phyloP scores from a whole-genome alignment of 1,284 basidiomycete species.

The Meripilus lineatus region DNA sequence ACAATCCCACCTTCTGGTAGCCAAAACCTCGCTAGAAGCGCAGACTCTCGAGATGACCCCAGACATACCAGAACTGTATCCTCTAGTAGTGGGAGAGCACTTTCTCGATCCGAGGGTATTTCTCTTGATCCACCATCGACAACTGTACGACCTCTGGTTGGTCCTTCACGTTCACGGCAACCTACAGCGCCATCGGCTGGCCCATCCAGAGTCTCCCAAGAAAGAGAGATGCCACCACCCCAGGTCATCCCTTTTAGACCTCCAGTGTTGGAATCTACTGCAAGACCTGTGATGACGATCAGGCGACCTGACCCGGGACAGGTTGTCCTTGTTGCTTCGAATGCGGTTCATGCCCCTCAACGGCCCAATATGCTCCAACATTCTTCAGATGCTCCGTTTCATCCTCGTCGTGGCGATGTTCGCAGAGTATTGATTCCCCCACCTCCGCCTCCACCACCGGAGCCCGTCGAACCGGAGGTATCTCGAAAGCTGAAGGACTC shows the following conservation, averaged over 20 bases:
- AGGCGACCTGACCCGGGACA: too few species aligned
- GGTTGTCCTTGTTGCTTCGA: not conserved
- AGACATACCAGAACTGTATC: not conserved
- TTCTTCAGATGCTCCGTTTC: not conserved
- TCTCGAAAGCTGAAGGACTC: too few species aligned
- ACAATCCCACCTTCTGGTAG: not conserved
- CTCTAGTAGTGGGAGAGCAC: not conserved
- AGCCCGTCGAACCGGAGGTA: too few species aligned
- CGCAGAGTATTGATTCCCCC: too few species aligned
- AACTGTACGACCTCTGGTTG: not conserved
- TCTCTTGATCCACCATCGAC: not conserved
- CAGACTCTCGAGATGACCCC: not conserved
- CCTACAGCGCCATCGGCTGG: not conserved
- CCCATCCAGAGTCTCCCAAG: not conserved
- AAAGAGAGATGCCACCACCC: conserved; percentile 1
- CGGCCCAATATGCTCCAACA: not conserved
- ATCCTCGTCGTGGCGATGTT: too few species aligned
- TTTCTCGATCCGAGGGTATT: conserved; percentile 4
- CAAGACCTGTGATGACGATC: too few species aligned
- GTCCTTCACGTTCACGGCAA: not conserved
- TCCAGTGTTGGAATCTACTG: too few species aligned
- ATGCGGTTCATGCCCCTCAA: not conserved
- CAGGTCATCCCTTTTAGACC: not conserved
- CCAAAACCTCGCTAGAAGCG: not conserved
- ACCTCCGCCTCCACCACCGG: too few species aligned